A percentile compares a stretch with the other conserved stretches of the same genome.
Evolutionary conservation across 257 asterid species (phyloP).

Genomic region (Lantana camara): DNA sequence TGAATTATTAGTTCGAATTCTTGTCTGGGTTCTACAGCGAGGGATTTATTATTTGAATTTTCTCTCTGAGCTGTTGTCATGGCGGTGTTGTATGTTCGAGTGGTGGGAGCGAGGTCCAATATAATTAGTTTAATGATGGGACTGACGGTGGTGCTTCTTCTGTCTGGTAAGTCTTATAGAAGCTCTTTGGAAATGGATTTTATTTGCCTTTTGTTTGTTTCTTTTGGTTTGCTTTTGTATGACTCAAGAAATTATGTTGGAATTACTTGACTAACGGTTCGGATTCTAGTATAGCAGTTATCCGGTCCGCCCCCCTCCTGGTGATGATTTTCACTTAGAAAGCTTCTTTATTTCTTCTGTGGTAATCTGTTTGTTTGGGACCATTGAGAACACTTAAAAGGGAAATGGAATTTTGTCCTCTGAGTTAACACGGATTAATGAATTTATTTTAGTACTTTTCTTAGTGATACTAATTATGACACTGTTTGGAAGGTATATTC

Average conservation of each 20-base stretch:
- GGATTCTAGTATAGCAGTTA: not conserved
- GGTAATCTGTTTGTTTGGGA: not conserved
- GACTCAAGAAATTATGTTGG: constrained; percentile 10
- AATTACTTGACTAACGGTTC: constrained; percentile 11
- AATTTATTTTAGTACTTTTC: not conserved
- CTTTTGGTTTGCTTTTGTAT: constrained; percentile 22
- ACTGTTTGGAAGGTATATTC: constrained; percentile 3
- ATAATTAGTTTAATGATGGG: constrained; percentile 33
- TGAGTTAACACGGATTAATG: not conserved
- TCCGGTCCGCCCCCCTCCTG: not conserved
- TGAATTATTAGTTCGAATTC: constrained; percentile 12
- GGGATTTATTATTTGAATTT: not conserved
- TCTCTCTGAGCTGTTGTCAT: constrained; percentile 24
- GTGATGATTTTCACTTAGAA: constrained; percentile 13
- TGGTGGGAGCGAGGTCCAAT: constrained; percentile 52
- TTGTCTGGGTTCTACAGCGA: constrained; percentile 17
- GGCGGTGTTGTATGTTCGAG: constrained; percentile 27
- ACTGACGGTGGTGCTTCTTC: constrained; percentile 47
- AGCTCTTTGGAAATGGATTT: constrained; percentile 5
- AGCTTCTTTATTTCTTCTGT: not conserved
- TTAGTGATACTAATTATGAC: constrained; percentile 11
- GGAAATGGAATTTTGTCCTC: not conserved
- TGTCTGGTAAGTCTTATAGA: constrained; percentile 53
- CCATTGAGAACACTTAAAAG: not conserved
- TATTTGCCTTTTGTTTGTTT: not conserved